Evolutionary conservation across 2,329 filamentous ascomycete species (phyloP).

Genomic region (Pseudogymnoascus sp.): DNA sequence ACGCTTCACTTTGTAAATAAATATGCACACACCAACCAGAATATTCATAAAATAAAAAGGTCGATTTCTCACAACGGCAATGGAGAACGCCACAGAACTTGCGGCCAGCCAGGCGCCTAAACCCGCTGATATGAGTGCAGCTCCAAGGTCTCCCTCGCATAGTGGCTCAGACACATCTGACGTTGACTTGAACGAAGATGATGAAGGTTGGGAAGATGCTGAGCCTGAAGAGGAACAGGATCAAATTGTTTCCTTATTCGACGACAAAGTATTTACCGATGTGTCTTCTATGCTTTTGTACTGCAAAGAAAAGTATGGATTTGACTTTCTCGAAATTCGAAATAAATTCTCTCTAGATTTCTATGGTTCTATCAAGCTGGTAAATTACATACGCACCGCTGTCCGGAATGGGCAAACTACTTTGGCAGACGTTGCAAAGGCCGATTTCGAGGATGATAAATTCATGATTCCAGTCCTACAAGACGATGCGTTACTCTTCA

Average conservation of each 20-base stretch:
- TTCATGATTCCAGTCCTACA: slow-evolving; percentile 80
- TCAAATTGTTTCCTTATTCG: slow-evolving; percentile 61
- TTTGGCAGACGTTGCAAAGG: slow-evolving; percentile 45
- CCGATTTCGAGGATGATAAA: slow-evolving; percentile 67
- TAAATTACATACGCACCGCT: slow-evolving; percentile 57
- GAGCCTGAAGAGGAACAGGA: slow-evolving; percentile 59
- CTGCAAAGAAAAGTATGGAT: slow-evolving; percentile 58
- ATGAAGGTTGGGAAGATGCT: slow-evolving; percentile 51
- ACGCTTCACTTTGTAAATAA: neutral
- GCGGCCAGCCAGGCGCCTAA: neutral
- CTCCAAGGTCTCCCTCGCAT: neutral
- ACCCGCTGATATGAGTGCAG: neutral
- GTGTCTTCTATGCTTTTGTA: slow-evolving; percentile 60
- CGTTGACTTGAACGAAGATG: slow-evolving; percentile 34
- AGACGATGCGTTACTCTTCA: slow-evolving; percentile 84
- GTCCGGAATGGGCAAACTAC: slow-evolving; percentile 37
- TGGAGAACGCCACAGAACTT: slow-evolving; percentile 6
- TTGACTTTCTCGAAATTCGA: slow-evolving; percentile 59
- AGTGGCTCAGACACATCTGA: slow-evolving; percentile 36
- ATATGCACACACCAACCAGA: slow-evolving; percentile 4
- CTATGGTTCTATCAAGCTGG: slow-evolving; percentile 64
- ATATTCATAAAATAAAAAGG: slow-evolving; percentile 6
- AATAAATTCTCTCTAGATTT: slow-evolving; percentile 60
- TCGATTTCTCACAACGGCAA: slow-evolving; percentile 2
- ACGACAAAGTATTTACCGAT: slow-evolving; percentile 58